phyloP scores from a whole-genome alignment of 768 basidiomycete species.

The Boletus barrowsii region DNA sequence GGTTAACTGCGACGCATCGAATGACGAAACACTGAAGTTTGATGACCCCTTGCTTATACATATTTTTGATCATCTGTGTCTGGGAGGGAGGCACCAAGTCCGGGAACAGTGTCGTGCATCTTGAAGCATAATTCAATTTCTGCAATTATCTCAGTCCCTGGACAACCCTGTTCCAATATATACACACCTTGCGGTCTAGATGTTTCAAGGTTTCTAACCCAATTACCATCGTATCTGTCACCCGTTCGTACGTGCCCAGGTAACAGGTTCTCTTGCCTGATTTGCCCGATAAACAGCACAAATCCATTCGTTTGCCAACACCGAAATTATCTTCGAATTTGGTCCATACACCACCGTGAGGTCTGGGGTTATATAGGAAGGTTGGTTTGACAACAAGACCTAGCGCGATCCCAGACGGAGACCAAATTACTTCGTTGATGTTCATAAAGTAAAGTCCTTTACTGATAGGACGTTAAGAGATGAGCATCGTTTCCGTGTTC shows the following conservation, averaged over 20 bases:
- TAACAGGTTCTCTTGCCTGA: conserved; percentile 9
- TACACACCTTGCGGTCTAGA: conserved; percentile 10
- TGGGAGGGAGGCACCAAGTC: conserved; percentile 26
- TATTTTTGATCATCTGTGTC: conserved; percentile 22
- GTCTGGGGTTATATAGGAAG: conserved; percentile 28
- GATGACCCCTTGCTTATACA: conserved; percentile 29
- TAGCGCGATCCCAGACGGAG: conserved; percentile 18
- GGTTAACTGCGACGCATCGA: conserved; percentile 20
- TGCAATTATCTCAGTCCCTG: conserved; percentile 4
- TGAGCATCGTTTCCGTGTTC: neutral
- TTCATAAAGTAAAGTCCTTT: conserved; percentile 11
- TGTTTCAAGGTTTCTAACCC: conserved; percentile 8
- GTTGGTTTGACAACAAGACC: conserved; percentile 24
- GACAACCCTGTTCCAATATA: neutral
- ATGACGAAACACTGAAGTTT: conserved; percentile 27
- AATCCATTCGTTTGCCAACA: conserved; percentile 16
- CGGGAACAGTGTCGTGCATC: conserved; percentile 17
- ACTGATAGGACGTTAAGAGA: conserved; percentile 1
- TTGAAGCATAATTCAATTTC: conserved; percentile 19
- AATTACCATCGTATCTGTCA: conserved; percentile 13
- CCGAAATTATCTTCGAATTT: conserved; percentile 8
- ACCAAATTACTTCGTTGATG: conserved; percentile 21
- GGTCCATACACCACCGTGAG: conserved; percentile 15
- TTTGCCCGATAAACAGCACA: conserved; percentile 11
- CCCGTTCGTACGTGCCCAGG: conserved; percentile 28